These are phyloP conservation scores for sorghum (Sorghum bicolor) DNA, from an alignment of 176 grass and related monocot genomes.

Conservation along the genomic window Sorghum_bicolor_NCBIv3 NC_012870.2:71595001-71595500, in stretches of 20 bases:
- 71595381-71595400: not conserved
- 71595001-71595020: not conserved
- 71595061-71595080: not conserved
- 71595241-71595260: not conserved
- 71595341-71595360: not conserved
- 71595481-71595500: slow-evolving; percentile 10
- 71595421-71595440: slow-evolving; percentile 13
- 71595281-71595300: not conserved
- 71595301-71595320: not conserved
- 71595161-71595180: not conserved
- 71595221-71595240: slow-evolving; percentile 36
- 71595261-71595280: not conserved
- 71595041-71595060: not conserved
- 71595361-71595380: slow-evolving; percentile 20
- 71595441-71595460: not conserved
- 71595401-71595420: slow-evolving; percentile 27
- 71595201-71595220: slow-evolving; percentile 15
- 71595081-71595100: not conserved
- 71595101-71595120: not conserved
- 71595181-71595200: not conserved
- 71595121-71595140: not conserved
- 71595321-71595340: not conserved
- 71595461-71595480: too few species aligned
- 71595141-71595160: not conserved
- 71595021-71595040: too few species aligned